Evolutionary conservation across 2,329 filamentous ascomycete species (phyloP).

Genomic region (Chaetomium strumarium): DNA sequence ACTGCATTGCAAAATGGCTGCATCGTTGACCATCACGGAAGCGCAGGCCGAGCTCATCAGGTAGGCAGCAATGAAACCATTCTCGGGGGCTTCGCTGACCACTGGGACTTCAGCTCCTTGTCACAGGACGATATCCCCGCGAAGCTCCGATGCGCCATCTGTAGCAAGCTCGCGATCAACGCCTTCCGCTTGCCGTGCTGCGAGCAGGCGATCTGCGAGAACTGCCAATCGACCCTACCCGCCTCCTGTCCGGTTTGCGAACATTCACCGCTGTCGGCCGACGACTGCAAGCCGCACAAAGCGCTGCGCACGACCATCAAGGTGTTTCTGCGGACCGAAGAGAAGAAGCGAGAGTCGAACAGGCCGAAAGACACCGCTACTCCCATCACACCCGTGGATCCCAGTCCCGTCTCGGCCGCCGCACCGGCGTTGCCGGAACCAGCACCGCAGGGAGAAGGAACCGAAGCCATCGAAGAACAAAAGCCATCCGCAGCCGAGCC

Average conservation of each 20-base stretch:
- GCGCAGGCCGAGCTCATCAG: constrained; percentile 55
- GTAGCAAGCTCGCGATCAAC: constrained; percentile 84
- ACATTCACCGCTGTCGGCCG: constrained; percentile 78
- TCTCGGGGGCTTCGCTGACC: constrained; percentile 12
- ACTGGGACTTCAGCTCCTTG: constrained; percentile 55
- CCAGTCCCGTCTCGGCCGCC: constrained; percentile 31
- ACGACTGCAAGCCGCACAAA: constrained; percentile 85
- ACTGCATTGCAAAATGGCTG: constrained; percentile 22
- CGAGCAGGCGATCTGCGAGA: constrained; percentile 88
- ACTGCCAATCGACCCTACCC: constrained; percentile 71
- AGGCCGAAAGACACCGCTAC: constrained; percentile 42
- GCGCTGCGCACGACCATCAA: constrained; percentile 86
- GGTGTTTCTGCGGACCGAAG: constrained; percentile 82
- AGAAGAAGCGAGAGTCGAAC: constrained; percentile 75
- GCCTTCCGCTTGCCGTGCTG: constrained; percentile 91
- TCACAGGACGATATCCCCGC: constrained; percentile 84
- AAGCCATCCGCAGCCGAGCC: neutral
- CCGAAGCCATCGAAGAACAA: constrained; percentile 10
- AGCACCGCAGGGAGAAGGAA: constrained; percentile 1
- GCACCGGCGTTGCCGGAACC: constrained; percentile 22
- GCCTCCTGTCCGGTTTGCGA: constrained; percentile 88
- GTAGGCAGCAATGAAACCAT: constrained; percentile 31
- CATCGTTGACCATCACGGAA: constrained; percentile 35
- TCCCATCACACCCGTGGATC: constrained; percentile 38
- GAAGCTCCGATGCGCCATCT: constrained; percentile 90